Evolutionary conservation across 768 basidiomycete species (phyloP).

Genomic region (Dendrothele bispora): DNA sequence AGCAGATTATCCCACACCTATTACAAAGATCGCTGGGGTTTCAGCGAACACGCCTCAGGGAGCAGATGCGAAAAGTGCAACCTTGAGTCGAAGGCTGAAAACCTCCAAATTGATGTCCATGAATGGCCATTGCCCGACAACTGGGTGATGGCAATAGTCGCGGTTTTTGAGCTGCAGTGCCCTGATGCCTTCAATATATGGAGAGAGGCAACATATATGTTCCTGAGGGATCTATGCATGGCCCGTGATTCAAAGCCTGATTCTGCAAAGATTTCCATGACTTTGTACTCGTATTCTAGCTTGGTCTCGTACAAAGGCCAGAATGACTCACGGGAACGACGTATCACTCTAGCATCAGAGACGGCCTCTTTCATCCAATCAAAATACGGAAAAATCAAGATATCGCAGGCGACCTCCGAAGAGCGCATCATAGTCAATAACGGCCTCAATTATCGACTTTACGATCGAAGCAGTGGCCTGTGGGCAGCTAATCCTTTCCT

Average conservation of each 20-base stretch:
- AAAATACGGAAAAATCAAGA: slow-evolving; percentile 24
- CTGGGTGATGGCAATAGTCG: slow-evolving; percentile 18
- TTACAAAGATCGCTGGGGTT: no score
- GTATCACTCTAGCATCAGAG: slow-evolving; percentile 36
- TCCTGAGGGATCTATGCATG: slow-evolving; percentile 37
- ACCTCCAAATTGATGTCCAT: slow-evolving; percentile 31
- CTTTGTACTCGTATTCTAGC: slow-evolving; percentile 13
- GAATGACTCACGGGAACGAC: slow-evolving; percentile 7
- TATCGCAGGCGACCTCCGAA: slow-evolving; percentile 17
- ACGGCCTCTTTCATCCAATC: slow-evolving; percentile 21
- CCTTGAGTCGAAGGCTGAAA: slow-evolving; percentile 7
- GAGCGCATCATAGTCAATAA: slow-evolving; percentile 25
- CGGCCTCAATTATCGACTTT: slow-evolving; percentile 24
- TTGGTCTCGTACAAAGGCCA: neutral
- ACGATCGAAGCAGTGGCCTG: no score
- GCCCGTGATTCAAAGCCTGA: neutral
- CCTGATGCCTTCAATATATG: slow-evolving; percentile 42
- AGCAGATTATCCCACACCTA: no score
- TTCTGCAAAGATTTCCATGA: slow-evolving; percentile 13
- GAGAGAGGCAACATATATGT: slow-evolving; percentile 38
- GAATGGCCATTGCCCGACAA: slow-evolving; percentile 48
- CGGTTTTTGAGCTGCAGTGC: slow-evolving; percentile 42
- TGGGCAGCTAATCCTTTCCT: no score
- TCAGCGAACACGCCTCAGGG: no score
- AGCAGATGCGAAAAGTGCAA: no score